A percentile compares a stretch with the other conserved stretches of the same genome.
phyloP scores from a whole-genome alignment of 495 filamentous ascomycete species.

The Chaetomium tenue region DNA sequence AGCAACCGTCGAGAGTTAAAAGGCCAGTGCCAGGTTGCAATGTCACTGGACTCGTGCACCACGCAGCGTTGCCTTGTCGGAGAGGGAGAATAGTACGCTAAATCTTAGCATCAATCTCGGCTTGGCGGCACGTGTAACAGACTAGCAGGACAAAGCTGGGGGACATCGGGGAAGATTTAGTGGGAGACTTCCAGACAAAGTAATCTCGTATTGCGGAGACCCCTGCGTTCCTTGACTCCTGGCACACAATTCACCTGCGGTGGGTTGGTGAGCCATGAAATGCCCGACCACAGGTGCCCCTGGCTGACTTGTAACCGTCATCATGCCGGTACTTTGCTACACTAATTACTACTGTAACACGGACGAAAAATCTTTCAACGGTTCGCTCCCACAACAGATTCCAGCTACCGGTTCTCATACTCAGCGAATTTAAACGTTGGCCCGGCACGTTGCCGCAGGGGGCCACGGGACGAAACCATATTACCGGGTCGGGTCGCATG shows the following conservation, averaged over 20 bases:
- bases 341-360: too few relatives aligned
- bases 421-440: not conserved
- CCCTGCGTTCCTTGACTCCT: conserved; percentile 8
- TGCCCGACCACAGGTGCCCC: not conserved
- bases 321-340: too few relatives aligned
- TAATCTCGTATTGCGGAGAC: conserved; percentile 14
- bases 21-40: conserved; percentile 13
- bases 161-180: not conserved
- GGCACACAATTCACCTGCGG: not conserved
- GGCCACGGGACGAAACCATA: not conserved
- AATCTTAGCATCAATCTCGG: not conserved
- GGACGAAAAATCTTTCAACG: too few relatives aligned
- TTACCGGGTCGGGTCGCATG: not conserved
- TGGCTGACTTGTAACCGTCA: not conserved
- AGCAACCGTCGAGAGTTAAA: not conserved
- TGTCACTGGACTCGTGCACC: not conserved
- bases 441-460: not conserved
- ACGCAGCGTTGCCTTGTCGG: conserved; percentile 10
- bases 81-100: conserved; percentile 10
- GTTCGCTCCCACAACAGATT: too few relatives aligned
- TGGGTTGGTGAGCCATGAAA: not conserved
- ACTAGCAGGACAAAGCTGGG: not conserved
- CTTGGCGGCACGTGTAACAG: not conserved
- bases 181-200: not conserved
- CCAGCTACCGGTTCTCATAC: not conserved